Conservation (phyloP, 129 eudicot species). For the Silybum marianum region DNA sequence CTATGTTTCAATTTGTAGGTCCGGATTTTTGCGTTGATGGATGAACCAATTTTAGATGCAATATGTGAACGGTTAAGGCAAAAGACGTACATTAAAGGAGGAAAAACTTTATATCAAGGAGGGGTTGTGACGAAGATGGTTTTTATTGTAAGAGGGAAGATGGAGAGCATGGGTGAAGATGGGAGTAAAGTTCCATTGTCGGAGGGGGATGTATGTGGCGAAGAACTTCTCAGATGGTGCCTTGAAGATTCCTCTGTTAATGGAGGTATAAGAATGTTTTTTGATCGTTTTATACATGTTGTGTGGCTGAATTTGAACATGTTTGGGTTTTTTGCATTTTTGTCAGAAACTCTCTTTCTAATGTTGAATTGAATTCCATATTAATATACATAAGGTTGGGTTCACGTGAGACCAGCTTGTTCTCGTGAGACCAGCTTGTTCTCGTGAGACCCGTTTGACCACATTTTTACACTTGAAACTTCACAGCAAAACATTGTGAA, state of each 20-base stretch:
- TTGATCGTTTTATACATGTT: neutral
- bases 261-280: slow-evolving; percentile 40
- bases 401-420: neutral
- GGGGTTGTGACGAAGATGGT: slow-evolving; percentile 72
- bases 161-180: slow-evolving; percentile 70
- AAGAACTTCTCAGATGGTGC: slow-evolving; percentile 89
- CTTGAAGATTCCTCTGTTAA: slow-evolving; percentile 69
- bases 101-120: slow-evolving; percentile 53
- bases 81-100: slow-evolving; percentile 68
- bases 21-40: slow-evolving; percentile 60
- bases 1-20: slow-evolving; percentile 43
- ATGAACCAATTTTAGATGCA: slow-evolving; percentile 74
- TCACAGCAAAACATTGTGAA: too few relatives aligned
- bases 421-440: too few relatives aligned
- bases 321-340: neutral
- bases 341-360: neutral
- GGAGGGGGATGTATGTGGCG: slow-evolving; percentile 86
- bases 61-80: slow-evolving; percentile 67
- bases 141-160: slow-evolving; percentile 71
- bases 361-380: neutral
- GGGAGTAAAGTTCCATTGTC: slow-evolving; percentile 35
- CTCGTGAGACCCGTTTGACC: too few relatives aligned
- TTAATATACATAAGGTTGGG: too few relatives aligned
- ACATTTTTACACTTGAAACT: too few relatives aligned
- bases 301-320: neutral